These are phyloP conservation scores for Trametes meyenii DNA, from an alignment of 768 basidiomycete genomes.

Conservation along the genomic window DNA sequence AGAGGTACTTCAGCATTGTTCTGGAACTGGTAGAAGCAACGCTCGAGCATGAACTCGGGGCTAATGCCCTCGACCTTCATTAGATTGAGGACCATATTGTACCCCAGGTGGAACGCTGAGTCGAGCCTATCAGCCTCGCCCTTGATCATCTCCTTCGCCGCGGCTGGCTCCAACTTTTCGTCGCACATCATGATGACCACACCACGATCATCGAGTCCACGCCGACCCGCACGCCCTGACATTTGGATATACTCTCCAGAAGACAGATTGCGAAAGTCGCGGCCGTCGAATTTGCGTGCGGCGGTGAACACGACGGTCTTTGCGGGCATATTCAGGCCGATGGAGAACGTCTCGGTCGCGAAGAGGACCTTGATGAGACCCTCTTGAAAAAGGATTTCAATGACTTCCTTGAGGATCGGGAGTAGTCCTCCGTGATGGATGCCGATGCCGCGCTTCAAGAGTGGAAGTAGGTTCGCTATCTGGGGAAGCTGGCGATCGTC, in stretches of 20 bases:
- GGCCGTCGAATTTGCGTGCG: constrained; percentile 94
- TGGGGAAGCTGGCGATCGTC: constrained; percentile 92
- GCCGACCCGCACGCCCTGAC: constrained; percentile 96
- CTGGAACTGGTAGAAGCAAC: constrained; percentile 99
- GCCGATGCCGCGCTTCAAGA: constrained; percentile 93
- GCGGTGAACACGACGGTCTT: constrained; percentile 98
- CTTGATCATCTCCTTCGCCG: constrained; percentile 97
- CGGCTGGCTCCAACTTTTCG: constrained; percentile 91
- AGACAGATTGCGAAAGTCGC: constrained; percentile 90
- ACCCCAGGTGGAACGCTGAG: constrained; percentile 97
- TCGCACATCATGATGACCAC: constrained; percentile 99
- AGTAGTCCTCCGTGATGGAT: constrained; percentile 98
- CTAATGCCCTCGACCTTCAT: constrained; percentile 99
- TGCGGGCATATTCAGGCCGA: constrained; percentile 98
- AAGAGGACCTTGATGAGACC: constrained; percentile 97
- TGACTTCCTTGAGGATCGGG: constrained; percentile 97
- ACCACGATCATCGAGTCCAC: constrained; percentile 97
- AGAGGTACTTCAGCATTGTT: constrained; percentile 88
- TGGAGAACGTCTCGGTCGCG: constrained; percentile 98
- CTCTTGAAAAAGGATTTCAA: constrained; percentile 98
- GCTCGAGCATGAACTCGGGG: constrained; percentile 96
- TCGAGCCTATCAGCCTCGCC: constrained; percentile 96
- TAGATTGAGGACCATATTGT: constrained; percentile 98
- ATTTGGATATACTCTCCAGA: constrained; percentile 99
- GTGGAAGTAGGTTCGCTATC: constrained; percentile 88